Base-by-base conservation (phyloP, 352 stramenopile species). In the Peronospora belbahrii region DNA sequence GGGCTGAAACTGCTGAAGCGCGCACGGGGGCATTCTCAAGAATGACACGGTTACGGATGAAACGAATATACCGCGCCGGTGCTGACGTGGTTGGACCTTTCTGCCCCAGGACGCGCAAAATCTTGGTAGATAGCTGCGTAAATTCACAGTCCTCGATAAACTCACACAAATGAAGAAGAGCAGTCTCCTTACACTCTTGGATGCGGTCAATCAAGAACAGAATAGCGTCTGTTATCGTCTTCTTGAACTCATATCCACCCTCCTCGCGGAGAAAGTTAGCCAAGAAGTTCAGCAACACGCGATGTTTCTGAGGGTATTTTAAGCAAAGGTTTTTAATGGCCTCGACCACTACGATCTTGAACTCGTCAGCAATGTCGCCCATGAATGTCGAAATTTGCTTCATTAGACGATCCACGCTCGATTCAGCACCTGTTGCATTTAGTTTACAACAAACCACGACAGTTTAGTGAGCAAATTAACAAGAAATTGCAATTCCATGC, bases 41-140 rank as follows among this genome's bases (percentile, higher is more conserved):
- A 64, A 99, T 99, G 35, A 99, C 84, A 34, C 96, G 91, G 79
- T 99, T 99, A 70, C 98, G 98, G 42, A 99, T 97, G 67, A 98
- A 99, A 41, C 96, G 93, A 59, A 99, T 99, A 89, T 98, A 99
- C 19, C 94, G 80, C 7, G 93, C 90, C 2, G 96, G 96, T n/a
- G 83, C 75, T 3, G 81, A 86, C 0, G 95, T 98, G 28, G 70
- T 93, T 0, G 96, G 96, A 9, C 95, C 97, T 41, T 98, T 78
- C 48, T 97, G 76, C 15, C 95, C 96, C 15, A 99, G 62, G 8
- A 99, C 78, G 56, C 97, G 92, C 42, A 99, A 58, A 47, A 99
- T 98, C 60, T 85, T 98, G 53, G 49, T 96, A 7, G 80, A 93
- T 8, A 95, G 47, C 58, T 93, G 81, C 9, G 84, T 90, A 48